Conservation (phyloP, 495 filamentous ascomycete genomes). For the Physcia stellaris region DNA sequence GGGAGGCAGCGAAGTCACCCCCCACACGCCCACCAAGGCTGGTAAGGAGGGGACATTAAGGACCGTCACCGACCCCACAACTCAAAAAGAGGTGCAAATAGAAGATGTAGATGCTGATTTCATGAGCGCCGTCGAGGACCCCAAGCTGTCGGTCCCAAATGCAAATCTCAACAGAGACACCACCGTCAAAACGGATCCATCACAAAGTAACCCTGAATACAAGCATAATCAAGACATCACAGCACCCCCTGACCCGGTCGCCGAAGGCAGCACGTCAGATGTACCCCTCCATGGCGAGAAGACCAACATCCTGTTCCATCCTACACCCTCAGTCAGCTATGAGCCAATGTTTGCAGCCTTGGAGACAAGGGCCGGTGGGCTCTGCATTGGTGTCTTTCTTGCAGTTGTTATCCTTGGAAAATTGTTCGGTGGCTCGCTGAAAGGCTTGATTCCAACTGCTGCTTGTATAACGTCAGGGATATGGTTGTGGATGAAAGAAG, state of each 20-base stretch:
- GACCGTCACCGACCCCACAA: slow-evolving; percentile 74
- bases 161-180: slow-evolving; percentile 69
- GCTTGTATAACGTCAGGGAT: slow-evolving; percentile 58
- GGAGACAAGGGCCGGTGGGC: slow-evolving; percentile 52
- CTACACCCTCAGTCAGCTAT: slow-evolving; percentile 74
- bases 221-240: slow-evolving; percentile 76
- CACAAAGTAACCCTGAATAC: slow-evolving; percentile 59
- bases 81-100: slow-evolving; percentile 73
- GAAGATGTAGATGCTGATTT: slow-evolving; percentile 63
- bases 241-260: slow-evolving; percentile 77
- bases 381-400: slow-evolving; percentile 55
- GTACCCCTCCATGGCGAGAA: slow-evolving; percentile 92
- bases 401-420: slow-evolving; percentile 66
- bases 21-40: slow-evolving; percentile 28
- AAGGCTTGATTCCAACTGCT: slow-evolving; percentile 59
- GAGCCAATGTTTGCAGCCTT: slow-evolving; percentile 70
- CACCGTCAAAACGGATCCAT: slow-evolving; percentile 45
- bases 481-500: slow-evolving; percentile 78
- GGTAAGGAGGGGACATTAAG: slow-evolving; percentile 42
- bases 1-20: slow-evolving; percentile 20
- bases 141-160: slow-evolving; percentile 76
- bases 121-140: slow-evolving; percentile 57
- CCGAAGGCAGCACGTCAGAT: slow-evolving; percentile 67
- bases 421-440: slow-evolving; percentile 62
- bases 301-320: slow-evolving; percentile 92